These are phyloP conservation scores for Venturiaceae sp. DNA, from an alignment of 2,329 filamentous ascomycete genomes.

Conservation along the genomic window DNA sequence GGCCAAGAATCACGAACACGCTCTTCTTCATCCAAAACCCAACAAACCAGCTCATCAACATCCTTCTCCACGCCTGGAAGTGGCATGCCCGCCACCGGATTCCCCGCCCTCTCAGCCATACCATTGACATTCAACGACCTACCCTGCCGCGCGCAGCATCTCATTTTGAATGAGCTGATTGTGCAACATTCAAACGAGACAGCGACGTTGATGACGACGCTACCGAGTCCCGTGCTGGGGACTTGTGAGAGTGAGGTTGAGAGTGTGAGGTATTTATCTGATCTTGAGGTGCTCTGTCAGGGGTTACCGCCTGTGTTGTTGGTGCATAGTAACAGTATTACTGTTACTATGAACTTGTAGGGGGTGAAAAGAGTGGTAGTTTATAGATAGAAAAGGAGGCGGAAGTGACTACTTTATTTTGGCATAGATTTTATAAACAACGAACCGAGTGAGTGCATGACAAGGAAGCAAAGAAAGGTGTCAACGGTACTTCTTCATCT, in stretches of 20 bases:
- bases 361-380: no score
- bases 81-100: slow-evolving; percentile 27
- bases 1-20: background rate
- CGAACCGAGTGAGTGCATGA: background rate
- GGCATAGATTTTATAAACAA: no score
- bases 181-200: slow-evolving; percentile 43
- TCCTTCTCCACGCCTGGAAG: background rate
- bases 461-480: background rate
- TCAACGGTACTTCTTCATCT: background rate
- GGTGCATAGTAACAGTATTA: slow-evolving; percentile 84
- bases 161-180: slow-evolving; percentile 82
- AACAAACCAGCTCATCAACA: background rate
- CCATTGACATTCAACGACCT: slow-evolving; percentile 79
- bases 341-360: slow-evolving; percentile 63
- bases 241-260: slow-evolving; percentile 61
- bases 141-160: slow-evolving; percentile 72
- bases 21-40: slow-evolving; percentile 5
- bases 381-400: background rate
- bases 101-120: slow-evolving; percentile 50
- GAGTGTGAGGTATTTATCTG: slow-evolving; percentile 64
- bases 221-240: slow-evolving; percentile 71
- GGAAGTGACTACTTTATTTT: no score
- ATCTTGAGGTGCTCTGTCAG: slow-evolving; percentile 69
- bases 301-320: slow-evolving; percentile 66
- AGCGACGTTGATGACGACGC: slow-evolving; percentile 71